phyloP scores from a whole-genome alignment of 768 basidiomycete genomes.

The Boletus sp. region DNA sequence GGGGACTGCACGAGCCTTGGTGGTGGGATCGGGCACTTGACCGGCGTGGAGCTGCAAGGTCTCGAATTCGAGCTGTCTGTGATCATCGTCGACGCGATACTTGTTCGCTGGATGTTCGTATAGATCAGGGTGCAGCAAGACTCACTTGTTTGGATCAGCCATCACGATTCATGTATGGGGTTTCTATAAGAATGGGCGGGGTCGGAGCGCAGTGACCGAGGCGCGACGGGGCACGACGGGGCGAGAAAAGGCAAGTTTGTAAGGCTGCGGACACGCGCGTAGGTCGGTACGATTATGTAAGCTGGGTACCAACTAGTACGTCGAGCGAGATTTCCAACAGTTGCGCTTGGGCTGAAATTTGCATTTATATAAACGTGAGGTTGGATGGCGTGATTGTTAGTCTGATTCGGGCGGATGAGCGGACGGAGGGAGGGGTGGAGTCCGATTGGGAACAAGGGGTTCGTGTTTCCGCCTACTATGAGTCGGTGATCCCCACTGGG shows the following conservation, averaged over 20 bases:
- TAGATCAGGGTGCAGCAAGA: neutral
- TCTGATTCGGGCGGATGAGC: slow-evolving; percentile 72
- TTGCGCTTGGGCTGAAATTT: neutral
- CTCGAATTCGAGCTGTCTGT: slow-evolving; percentile 51
- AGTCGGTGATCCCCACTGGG: slow-evolving; percentile 14
- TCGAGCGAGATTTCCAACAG: no score
- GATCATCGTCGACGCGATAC: no score
- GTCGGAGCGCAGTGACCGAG: no score
- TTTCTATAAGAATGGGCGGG: neutral
- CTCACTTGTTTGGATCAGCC: slow-evolving; percentile 26
- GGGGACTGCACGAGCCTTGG: slow-evolving; percentile 61
- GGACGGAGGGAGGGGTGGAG: slow-evolving; percentile 82
- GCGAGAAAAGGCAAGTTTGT: no score
- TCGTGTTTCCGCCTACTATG: slow-evolving; percentile 46
- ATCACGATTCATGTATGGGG: slow-evolving; percentile 5
- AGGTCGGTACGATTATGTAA: no score
- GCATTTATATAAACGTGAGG: neutral
- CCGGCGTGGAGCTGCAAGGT: slow-evolving; percentile 66
- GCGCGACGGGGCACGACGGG: no score
- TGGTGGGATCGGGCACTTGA: slow-evolving; percentile 48
- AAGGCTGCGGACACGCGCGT: no score
- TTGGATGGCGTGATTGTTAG: slow-evolving; percentile 48
- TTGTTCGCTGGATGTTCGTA: neutral
- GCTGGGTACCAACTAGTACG: no score
- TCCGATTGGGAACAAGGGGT: slow-evolving; percentile 55